Percentiles rank a stretch among this genome's conserved stretches.
These are phyloP conservation scores for Claviceps capensis DNA, from an alignment of 2,329 filamentous ascomycete species.

Conservation along the genomic window DNA sequence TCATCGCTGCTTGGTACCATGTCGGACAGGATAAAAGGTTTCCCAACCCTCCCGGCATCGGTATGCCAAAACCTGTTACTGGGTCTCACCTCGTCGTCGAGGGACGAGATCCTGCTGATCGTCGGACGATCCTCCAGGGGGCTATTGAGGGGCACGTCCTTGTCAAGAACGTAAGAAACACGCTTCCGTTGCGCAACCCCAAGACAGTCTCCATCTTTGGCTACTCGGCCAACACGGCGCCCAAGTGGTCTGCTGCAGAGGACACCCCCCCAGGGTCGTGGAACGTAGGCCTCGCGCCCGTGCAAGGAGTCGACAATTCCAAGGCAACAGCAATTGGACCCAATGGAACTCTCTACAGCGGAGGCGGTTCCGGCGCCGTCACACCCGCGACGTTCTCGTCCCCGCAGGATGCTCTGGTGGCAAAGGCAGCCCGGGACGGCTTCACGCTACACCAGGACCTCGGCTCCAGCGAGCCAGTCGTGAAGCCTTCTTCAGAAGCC, in stretches of 20 bases:
- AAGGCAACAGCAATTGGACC: slow-evolving; percentile 20
- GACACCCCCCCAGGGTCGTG: background rate
- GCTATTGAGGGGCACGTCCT: slow-evolving; percentile 50
- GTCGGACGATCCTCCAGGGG: slow-evolving; percentile 32
- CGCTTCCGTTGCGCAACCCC: slow-evolving; percentile 38
- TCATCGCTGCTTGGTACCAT: slow-evolving; percentile 42
- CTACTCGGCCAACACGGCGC: slow-evolving; percentile 38
- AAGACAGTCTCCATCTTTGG: slow-evolving; percentile 43
- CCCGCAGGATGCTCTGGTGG: slow-evolving; percentile 39
- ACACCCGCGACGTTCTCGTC: slow-evolving; percentile 32
- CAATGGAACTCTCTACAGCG: slow-evolving; percentile 26
- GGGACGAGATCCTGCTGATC: slow-evolving; percentile 32
- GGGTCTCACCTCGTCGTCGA: slow-evolving; percentile 38
- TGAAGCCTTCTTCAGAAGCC: slow-evolving; percentile 40
- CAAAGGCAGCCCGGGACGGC: slow-evolving; percentile 37
- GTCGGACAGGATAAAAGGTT: slow-evolving; percentile 36
- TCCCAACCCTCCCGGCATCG: slow-evolving; percentile 31
- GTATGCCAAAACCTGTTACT: slow-evolving; percentile 34
- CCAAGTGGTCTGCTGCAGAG: background rate
- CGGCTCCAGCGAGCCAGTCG: slow-evolving; percentile 28
- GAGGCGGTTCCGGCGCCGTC: slow-evolving; percentile 34
- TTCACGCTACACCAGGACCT: slow-evolving; percentile 49
- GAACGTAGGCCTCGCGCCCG: background rate
- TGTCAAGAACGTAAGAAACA: slow-evolving; percentile 43
- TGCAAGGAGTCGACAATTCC: background rate